A percentile compares a stretch with the other conserved stretches of the same genome.
Conservation (phyloP, 805 yeast genomes). For the Metschnikowia sp. region DNA sequence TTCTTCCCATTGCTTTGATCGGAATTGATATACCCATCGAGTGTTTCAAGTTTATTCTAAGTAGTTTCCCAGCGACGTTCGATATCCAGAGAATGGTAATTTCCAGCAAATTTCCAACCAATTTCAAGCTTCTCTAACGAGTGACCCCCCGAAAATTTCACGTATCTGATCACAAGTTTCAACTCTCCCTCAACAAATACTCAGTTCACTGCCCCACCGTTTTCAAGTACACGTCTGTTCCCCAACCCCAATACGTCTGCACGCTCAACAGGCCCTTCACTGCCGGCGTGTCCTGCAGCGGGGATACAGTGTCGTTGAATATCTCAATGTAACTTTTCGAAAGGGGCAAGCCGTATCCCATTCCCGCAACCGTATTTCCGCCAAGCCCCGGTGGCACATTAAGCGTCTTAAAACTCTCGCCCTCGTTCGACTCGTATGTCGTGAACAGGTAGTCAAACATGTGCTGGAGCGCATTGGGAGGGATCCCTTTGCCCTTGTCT, state of each 20-base stretch:
- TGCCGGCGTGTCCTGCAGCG: conserved; percentile 4
- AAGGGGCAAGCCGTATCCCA: conserved; percentile 93
- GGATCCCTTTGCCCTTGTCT: conserved; percentile 88
- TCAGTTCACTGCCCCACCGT: conserved; percentile 28
- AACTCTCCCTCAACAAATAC: not conserved
- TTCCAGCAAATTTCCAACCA: too few relatives aligned
- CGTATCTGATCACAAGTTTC: not conserved
- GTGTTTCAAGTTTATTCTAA: too few relatives aligned
- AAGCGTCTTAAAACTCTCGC: conserved; percentile 56
- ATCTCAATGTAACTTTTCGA: conserved; percentile 49
- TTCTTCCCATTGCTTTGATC: too few relatives aligned
- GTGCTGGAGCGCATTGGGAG: conserved; percentile 57
- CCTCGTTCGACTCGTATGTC: conserved; percentile 62
- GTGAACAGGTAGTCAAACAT: conserved; percentile 86
- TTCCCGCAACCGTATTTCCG: conserved; percentile 78
- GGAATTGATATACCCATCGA: too few relatives aligned
- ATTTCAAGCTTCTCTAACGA: too few relatives aligned
- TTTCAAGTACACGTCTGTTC: conserved; percentile 71
- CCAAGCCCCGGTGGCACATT: conserved; percentile 72
- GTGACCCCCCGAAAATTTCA: too few relatives aligned
- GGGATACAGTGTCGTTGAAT: conserved; percentile 32
- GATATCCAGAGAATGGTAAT: too few relatives aligned
- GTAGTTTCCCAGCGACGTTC: too few relatives aligned
- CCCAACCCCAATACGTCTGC: conserved; percentile 72
- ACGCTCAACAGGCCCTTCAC: conserved; percentile 51